Evolutionary conservation across 2,329 filamentous ascomycete genomes (phyloP).

Genomic region (Colletotrichum sp.): DNA sequence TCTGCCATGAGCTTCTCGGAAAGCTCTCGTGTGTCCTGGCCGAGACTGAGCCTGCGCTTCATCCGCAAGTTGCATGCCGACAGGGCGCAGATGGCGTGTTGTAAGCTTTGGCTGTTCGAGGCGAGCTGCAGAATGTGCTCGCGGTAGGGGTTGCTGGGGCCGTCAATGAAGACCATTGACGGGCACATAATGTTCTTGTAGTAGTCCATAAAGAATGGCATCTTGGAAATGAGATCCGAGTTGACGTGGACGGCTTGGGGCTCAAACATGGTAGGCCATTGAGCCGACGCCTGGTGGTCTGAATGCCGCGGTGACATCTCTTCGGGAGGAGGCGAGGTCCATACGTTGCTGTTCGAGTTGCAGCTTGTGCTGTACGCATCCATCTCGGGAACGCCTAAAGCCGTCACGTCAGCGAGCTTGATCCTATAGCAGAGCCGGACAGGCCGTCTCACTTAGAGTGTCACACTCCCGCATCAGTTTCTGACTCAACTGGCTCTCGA

Average conservation of each 20-base stretch:
- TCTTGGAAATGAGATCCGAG: slow-evolving; percentile 73
- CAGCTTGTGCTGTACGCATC: slow-evolving; percentile 57
- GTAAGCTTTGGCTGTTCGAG: slow-evolving; percentile 78
- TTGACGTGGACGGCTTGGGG: slow-evolving; percentile 55
- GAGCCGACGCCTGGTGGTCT: slow-evolving; percentile 47
- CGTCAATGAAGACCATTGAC: slow-evolving; percentile 90
- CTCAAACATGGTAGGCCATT: slow-evolving; percentile 53
- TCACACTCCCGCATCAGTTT: slow-evolving; percentile 62
- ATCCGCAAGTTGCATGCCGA: slow-evolving; percentile 90
- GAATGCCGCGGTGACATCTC: slow-evolving; percentile 48
- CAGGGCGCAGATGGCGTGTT: slow-evolving; percentile 89
- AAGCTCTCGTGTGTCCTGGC: slow-evolving; percentile 59
- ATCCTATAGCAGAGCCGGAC: slow-evolving; percentile 19
- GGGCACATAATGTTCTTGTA: slow-evolving; percentile 93
- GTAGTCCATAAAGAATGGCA: slow-evolving; percentile 91
- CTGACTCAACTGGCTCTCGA: slow-evolving; percentile 59
- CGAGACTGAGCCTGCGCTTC: slow-evolving; percentile 71
- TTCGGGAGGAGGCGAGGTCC: slow-evolving; percentile 51
- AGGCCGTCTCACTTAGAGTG: slow-evolving; percentile 53
- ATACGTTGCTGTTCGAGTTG: slow-evolving; percentile 52
- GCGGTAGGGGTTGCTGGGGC: slow-evolving; percentile 83
- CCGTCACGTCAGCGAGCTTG: slow-evolving; percentile 26
- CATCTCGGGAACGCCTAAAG: slow-evolving; percentile 56
- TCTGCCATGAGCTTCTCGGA: slow-evolving; percentile 52
- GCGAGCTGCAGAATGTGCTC: slow-evolving; percentile 83